A percentile compares a stretch with the other conserved stretches of the same genome.
phyloP scores from a whole-genome alignment of 108 stramenopile genomes.

The Fragilaria crotonensis region DNA sequence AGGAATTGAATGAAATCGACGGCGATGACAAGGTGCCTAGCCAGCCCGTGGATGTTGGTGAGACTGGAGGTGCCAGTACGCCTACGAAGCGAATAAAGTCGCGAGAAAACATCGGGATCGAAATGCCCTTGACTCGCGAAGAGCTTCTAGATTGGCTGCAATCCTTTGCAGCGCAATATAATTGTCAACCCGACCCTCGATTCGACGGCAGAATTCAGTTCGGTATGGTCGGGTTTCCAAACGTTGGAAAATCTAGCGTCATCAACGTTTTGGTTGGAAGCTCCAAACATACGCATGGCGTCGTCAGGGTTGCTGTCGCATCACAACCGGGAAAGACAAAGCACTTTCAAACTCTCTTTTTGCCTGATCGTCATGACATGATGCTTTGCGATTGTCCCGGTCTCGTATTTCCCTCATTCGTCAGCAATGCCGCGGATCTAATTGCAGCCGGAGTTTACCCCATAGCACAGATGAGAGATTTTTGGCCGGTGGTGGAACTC shows the following conservation, averaged over 20 bases:
- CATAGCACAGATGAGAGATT: conserved; percentile 96
- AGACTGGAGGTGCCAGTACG: background rate
- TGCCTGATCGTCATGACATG: conserved; percentile 77
- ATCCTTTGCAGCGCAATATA: conserved; percentile 55
- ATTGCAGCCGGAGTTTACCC: conserved; percentile 95
- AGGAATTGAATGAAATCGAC: conserved; percentile 9
- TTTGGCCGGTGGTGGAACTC: conserved; percentile 82
- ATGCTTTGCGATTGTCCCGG: conserved; percentile 99
- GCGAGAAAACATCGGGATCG: conserved; percentile 26
- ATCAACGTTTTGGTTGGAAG: conserved; percentile 95
- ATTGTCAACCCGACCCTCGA: conserved; percentile 42
- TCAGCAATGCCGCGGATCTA: conserved; percentile 91
- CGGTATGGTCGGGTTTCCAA: conserved; percentile 95
- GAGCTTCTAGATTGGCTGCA: conserved; percentile 62
- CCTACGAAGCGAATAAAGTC: background rate
- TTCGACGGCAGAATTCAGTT: conserved; percentile 72
- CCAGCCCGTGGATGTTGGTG: background rate
- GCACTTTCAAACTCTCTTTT: conserved; percentile 97
- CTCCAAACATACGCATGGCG: conserved; percentile 81
- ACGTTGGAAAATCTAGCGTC: conserved; percentile 96
- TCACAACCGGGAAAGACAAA: conserved; percentile 99
- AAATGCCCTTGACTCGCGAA: conserved; percentile 52
- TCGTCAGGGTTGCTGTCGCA: conserved; percentile 91
- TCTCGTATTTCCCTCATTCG: conserved; percentile 98
- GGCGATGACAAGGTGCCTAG: conserved; percentile 6